Conservation (phyloP, 2,329 filamentous ascomycete genomes). For the Iodosphaeria phyllophila region DNA sequence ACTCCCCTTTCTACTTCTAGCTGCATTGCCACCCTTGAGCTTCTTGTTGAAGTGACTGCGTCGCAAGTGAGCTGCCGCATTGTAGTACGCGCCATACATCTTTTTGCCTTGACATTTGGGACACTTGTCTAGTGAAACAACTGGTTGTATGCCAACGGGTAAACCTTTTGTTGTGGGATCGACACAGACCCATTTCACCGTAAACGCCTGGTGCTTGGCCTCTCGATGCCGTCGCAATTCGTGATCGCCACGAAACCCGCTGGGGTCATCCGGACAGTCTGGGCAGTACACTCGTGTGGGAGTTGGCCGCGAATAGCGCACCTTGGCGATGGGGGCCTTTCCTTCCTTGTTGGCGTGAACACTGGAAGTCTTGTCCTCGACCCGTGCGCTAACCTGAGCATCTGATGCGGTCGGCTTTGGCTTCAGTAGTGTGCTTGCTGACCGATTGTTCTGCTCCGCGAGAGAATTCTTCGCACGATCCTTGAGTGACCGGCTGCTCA, state of each 20-base stretch:
- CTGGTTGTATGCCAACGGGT: constrained; percentile 25
- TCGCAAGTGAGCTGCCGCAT: constrained; percentile 77
- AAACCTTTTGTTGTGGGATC: constrained; percentile 26
- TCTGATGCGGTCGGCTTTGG: constrained; percentile 25
- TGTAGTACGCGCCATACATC: constrained; percentile 82
- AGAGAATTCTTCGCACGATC: constrained; percentile 28
- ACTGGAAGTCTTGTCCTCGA: constrained; percentile 10
- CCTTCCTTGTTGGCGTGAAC: constrained; percentile 17
- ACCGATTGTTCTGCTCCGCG: constrained; percentile 24
- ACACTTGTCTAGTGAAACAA: constrained; percentile 56
- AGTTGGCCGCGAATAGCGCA: constrained; percentile 39
- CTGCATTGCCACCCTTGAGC: constrained; percentile 16
- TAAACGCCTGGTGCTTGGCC: constrained; percentile 38
- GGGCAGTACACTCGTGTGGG: constrained; percentile 54
- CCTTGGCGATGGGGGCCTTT: constrained; percentile 23
- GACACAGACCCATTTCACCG: constrained; percentile 39
- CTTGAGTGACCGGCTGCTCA: constrained; percentile 25
- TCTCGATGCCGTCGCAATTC: constrained; percentile 54
- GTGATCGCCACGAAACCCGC: constrained; percentile 74
- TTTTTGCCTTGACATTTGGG: constrained; percentile 65
- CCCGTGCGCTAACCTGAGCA: too few relatives aligned
- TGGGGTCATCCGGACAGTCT: constrained; percentile 51
- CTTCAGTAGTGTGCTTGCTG: constrained; percentile 18
- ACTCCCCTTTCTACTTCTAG: too few relatives aligned
- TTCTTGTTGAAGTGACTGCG: constrained; percentile 69